Evolutionary conservation across 1,284 basidiomycete genomes (phyloP).

Genomic region (Athelia sp.): DNA sequence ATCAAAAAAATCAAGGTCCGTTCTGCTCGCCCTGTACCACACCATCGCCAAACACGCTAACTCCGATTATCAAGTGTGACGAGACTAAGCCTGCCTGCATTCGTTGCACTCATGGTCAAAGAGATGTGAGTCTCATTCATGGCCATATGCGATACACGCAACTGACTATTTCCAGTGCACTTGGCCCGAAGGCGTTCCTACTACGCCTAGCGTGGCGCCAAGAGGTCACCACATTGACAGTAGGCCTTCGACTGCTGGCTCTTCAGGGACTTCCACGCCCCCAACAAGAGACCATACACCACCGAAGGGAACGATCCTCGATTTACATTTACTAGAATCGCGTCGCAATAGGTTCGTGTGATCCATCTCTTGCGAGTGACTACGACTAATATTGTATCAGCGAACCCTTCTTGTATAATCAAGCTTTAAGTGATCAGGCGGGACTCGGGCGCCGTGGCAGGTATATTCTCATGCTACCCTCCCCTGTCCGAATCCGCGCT

Average conservation of each 20-base stretch:
- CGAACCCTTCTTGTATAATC: background rate
- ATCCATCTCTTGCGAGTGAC: conserved; percentile 8
- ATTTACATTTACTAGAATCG: conserved; percentile 47
- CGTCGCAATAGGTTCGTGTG: conserved; percentile 45
- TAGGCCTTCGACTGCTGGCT: conserved; percentile 60
- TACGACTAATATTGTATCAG: background rate
- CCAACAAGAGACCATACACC: conserved; percentile 60
- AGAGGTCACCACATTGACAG: conserved; percentile 36
- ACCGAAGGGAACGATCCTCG: conserved; percentile 44
- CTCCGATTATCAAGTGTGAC: conserved; percentile 55
- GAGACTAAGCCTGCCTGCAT: conserved; percentile 77
- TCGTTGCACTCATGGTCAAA: conserved; percentile 73
- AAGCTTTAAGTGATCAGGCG: background rate
- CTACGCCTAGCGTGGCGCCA: conserved; percentile 48
- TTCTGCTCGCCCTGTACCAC: conserved; percentile 2
- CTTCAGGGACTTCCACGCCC: conserved; percentile 60
- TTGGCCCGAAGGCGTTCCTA: conserved; percentile 71
- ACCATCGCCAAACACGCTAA: no score
- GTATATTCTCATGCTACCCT: no score
- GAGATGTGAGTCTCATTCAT: conserved; percentile 48
- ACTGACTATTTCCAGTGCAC: conserved; percentile 52
- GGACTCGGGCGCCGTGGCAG: no score
- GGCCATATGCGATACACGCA: background rate
- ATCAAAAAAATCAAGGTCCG: conserved; percentile 83
- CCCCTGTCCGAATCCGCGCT: no score